Conservation (phyloP, 2,329 filamentous ascomycete species). For the Diaporthe caulivora region DNA sequence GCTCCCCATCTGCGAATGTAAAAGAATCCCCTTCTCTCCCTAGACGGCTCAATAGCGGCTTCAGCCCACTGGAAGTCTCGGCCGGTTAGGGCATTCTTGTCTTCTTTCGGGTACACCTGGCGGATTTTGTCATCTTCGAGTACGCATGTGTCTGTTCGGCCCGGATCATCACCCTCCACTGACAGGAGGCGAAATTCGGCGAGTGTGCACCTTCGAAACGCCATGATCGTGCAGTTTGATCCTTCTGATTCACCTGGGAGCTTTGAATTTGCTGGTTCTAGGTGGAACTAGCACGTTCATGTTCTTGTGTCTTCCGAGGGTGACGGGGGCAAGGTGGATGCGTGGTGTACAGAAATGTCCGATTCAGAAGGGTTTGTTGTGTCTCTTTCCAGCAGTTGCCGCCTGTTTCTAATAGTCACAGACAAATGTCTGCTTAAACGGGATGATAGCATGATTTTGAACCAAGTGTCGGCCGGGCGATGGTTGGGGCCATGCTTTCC, state of each 20-base stretch:
- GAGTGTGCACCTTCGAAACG: neutral
- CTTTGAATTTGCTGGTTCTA: too few relatives aligned
- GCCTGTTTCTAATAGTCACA: neutral
- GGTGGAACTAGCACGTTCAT: neutral
- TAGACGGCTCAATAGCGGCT: neutral
- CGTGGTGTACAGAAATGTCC: neutral
- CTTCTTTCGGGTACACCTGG: neutral
- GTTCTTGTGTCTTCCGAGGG: neutral
- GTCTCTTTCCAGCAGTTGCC: neutral
- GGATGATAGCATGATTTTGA: neutral
- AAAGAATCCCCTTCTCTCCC: neutral
- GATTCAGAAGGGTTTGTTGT: neutral
- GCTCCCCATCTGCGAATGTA: neutral
- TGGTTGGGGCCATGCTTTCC: neutral
- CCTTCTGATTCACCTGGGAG: too few relatives aligned
- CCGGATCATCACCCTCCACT: neutral
- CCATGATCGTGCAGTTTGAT: neutral
- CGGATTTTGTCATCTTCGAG: neutral
- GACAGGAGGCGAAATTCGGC: neutral
- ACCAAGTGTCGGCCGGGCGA: neutral
- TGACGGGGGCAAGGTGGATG: neutral
- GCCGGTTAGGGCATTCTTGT: neutral
- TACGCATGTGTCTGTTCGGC: neutral
- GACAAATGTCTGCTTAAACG: neutral
- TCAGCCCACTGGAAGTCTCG: constrained; percentile 4